Evolutionary conservation across 106 monocot species (phyloP).

Genomic region (Dendrobium chrysotoxum): DNA sequence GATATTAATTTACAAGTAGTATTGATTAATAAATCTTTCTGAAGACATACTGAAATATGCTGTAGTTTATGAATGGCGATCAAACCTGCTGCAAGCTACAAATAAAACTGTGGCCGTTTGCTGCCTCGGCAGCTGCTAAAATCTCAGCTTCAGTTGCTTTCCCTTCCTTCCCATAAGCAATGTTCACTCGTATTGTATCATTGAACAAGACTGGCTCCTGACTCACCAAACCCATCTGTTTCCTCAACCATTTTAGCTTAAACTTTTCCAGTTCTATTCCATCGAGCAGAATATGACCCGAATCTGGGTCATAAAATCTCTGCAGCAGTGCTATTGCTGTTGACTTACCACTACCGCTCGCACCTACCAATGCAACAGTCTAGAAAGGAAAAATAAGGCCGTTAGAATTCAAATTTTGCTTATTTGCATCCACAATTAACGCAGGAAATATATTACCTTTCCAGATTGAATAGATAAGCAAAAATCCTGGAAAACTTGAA

Average conservation of each 20-base stretch:
- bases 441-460: conserved; percentile 22
- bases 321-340: conserved; percentile 19
- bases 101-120: conserved; percentile 11
- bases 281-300: conserved; percentile 15
- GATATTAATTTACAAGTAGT: too few species aligned
- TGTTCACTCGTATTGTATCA: conserved; percentile 14
- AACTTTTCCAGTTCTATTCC: conserved; percentile 10
- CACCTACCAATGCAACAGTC: conserved; percentile 20
- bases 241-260: conserved; percentile 7
- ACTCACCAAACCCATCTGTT: conserved; percentile 10
- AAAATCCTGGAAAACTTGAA: conserved; percentile 46
- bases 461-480: conserved; percentile 38
- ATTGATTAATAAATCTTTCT: too few species aligned
- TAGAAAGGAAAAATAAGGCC: neutral
- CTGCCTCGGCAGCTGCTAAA: conserved; percentile 5
- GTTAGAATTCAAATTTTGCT: neutral
- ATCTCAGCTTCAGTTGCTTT: conserved; percentile 13
- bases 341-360: conserved; percentile 15
- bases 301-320: conserved; percentile 20
- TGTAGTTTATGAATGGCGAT: neutral
- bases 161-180: neutral
- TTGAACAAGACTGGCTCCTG: conserved; percentile 13
- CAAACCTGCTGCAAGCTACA: conserved; percentile 6
- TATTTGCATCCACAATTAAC: too few species aligned
- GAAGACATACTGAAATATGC: neutral